Conservation (phyloP, 2,329 filamentous ascomycete genomes). For the Arthrinium phaeospermum region DNA sequence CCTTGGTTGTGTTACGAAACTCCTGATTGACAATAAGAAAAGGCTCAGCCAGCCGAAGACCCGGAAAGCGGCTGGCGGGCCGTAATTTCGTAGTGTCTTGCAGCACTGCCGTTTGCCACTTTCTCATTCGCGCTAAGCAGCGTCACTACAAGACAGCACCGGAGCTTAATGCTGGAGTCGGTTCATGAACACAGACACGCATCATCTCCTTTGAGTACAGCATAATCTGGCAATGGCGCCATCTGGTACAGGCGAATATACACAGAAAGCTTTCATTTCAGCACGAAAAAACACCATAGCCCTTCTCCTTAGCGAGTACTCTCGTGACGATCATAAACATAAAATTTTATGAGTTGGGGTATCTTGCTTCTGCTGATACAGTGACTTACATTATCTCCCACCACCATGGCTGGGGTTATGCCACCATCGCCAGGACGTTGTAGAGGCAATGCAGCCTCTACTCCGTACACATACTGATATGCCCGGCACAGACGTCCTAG, state of each 20-base stretch:
- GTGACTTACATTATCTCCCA: conserved; percentile 1
- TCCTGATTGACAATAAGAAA: not conserved
- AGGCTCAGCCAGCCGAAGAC: not conserved
- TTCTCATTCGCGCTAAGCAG: not conserved
- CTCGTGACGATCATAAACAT: not conserved
- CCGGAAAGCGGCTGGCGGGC: conserved; percentile 1
- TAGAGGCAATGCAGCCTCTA: not conserved
- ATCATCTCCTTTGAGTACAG: not conserved
- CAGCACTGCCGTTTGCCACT: not conserved
- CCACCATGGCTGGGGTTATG: not conserved
- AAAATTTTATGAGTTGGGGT: not conserved
- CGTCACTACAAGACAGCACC: not conserved
- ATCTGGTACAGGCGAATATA: not conserved
- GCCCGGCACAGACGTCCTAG: not conserved
- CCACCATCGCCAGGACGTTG: not conserved
- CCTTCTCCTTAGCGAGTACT: not conserved
- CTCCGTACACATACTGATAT: not conserved
- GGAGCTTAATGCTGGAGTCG: not conserved
- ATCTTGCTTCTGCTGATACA: conserved; percentile 7
- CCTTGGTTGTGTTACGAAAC: not conserved
- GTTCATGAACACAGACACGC: not conserved
- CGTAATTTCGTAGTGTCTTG: conserved; percentile 11
- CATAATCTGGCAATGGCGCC: not conserved
- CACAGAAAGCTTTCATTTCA: conserved; percentile 6
- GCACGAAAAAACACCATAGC: not conserved